Evolutionary conservation across 1,284 basidiomycete genomes (phyloP), one percentile per base, ranked within the genome.

Genomic region (Apiotrichum veenhuisii): DNA sequence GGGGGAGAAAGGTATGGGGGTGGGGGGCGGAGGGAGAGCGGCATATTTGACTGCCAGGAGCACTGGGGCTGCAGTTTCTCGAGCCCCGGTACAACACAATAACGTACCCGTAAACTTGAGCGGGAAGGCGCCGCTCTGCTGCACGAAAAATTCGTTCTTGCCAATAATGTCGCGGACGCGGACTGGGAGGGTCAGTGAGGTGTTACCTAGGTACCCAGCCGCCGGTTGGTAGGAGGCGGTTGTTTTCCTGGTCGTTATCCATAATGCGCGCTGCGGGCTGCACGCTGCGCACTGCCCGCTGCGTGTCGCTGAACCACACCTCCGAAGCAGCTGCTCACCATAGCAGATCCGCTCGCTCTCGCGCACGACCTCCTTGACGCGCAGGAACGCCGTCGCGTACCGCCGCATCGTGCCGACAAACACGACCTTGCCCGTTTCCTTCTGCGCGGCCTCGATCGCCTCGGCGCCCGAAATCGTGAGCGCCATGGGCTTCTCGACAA

Each of bases 131-230:
- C 59, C 59, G 43, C 50, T 38, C 54, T 61, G 50, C 2, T 15
- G 36, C 15, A 61, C 59, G 36, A 80, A 79, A 59, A 73, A 70
- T 14, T 59, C 52, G 63, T 79, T 79, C 69, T 77, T 64, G 12
- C 79, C 79, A 50, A 79, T 76, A 33, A 80, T 75, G 55, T 80
- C 79, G 46, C 77, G 68, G 18, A 79, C 74, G 38, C 72, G 64
- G 5, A 71, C 62, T 61, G 55, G n/a, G n/a, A n/a, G n/a, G n/a
- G n/a, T n/a, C 10, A 2, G 37, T 59, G 22, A 57, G 55, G 23
- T 36, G 11, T 11, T 2, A 9, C 9, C 4, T 18, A n/a, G n/a
- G n/a, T n/a, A n/a, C n/a, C n/a, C n/a, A n/a, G n/a, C n/a, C n/a
- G n/a, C n/a, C n/a, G n/a, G n/a, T n/a, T n/a, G n/a, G n/a, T n/a